Percentiles rank a stretch among this genome's conserved stretches.
These are phyloP conservation scores for Vanilla planifolia DNA, from an alignment of 106 monocot species.

Conservation along the genomic window DNA sequence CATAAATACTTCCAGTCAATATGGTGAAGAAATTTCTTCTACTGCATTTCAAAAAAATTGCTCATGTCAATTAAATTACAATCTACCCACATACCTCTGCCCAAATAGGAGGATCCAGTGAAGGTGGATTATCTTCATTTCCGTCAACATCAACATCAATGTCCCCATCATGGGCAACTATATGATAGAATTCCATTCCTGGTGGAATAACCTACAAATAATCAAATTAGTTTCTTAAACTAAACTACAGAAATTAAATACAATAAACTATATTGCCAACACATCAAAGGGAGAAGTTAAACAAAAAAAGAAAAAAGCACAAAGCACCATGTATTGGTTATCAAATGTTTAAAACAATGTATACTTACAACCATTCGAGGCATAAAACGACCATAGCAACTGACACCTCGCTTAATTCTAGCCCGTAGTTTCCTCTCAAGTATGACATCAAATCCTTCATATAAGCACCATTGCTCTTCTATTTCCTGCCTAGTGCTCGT, in stretches of 20 bases:
- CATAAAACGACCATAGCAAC: slow-evolving; percentile 87
- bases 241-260: background rate
- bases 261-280: background rate
- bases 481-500: slow-evolving; percentile 96
- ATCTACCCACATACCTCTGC: slow-evolving; percentile 42
- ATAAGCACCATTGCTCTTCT: slow-evolving; percentile 90
- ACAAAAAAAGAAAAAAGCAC: too few species aligned
- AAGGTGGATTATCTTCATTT: slow-evolving; percentile 59
- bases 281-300: background rate
- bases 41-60: too few species aligned
- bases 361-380: slow-evolving; percentile 91
- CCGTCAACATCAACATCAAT: slow-evolving; percentile 61
- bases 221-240: background rate
- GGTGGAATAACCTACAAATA: slow-evolving; percentile 75
- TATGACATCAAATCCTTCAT: slow-evolving; percentile 93
- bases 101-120: slow-evolving; percentile 91
- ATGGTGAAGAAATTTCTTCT: background rate
- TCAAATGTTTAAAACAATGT: too few species aligned
- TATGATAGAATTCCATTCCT: slow-evolving; percentile 91
- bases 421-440: slow-evolving; percentile 83
- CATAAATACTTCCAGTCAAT: slow-evolving; percentile 2
- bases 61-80: too few species aligned
- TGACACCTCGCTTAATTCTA: slow-evolving; percentile 93
- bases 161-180: slow-evolving; percentile 50
- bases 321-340: too few species aligned